These are phyloP conservation scores for Colletotrichum musicola DNA, from an alignment of 2,329 filamentous ascomycete genomes.

Conservation along the genomic window DNA sequence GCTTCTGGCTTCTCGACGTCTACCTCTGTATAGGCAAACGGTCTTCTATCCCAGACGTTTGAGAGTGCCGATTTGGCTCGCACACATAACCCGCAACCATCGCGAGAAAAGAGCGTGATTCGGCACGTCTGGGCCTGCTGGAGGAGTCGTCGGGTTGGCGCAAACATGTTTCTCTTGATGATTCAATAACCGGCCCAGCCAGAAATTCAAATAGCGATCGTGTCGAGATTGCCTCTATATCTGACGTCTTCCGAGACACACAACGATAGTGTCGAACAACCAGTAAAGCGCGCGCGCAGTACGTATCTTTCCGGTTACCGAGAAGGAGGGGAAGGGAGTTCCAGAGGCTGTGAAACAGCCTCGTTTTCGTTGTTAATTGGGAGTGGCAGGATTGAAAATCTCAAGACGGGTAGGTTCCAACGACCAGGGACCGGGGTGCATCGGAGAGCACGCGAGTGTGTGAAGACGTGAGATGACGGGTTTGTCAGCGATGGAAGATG, in stretches of 20 bases:
- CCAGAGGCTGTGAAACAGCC: conserved; percentile 27
- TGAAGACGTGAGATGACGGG: conserved; percentile 27
- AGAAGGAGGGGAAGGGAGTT: neutral
- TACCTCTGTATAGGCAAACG: conserved; percentile 77
- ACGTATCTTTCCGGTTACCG: neutral
- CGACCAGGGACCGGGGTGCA: conserved; percentile 1
- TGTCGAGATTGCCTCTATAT: conserved; percentile 9
- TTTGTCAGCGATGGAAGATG: conserved; percentile 13
- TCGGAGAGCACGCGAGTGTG: neutral
- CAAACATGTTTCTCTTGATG: conserved; percentile 58
- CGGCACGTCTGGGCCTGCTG: conserved; percentile 61
- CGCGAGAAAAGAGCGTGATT: conserved; percentile 81
- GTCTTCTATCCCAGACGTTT: conserved; percentile 74
- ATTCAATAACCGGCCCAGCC: conserved; percentile 20
- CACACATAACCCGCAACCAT: conserved; percentile 78
- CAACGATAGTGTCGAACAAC: too few species aligned
- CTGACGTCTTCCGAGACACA: neutral
- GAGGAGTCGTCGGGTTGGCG: conserved; percentile 60
- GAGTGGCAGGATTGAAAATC: neutral
- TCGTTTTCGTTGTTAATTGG: conserved; percentile 35
- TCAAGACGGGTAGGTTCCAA: neutral
- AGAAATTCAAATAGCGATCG: neutral
- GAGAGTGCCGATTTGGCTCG: conserved; percentile 77
- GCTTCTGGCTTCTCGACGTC: conserved; percentile 75
- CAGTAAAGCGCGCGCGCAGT: neutral